Conservation (phyloP, 306 rosid genomes). For the Quillaja saponaria region DNA sequence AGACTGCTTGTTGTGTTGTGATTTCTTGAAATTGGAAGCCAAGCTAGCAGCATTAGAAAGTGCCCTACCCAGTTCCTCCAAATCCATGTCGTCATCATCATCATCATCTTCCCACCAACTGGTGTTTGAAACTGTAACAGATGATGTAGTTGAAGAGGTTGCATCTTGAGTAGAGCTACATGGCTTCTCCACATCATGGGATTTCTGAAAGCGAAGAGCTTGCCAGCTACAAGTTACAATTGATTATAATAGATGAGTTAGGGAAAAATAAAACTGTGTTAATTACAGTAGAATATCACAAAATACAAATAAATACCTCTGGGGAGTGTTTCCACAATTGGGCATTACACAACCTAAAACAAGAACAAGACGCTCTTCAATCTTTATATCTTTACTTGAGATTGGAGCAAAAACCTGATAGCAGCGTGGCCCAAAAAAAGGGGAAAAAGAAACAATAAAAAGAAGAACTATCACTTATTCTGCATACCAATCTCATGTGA, state of each 20-base stretch:
- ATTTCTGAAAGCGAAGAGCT: slow-evolving; percentile 71
- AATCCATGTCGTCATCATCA: slow-evolving; percentile 48
- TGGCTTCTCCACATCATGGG: slow-evolving; percentile 26
- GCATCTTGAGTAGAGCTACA: slow-evolving; percentile 21
- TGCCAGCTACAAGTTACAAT: slow-evolving; percentile 49
- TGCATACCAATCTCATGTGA: neutral
- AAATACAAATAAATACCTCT: slow-evolving; percentile 34
- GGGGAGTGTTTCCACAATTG: slow-evolving; percentile 51
- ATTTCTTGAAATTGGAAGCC: slow-evolving; percentile 53
- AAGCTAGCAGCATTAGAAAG: slow-evolving; percentile 50
- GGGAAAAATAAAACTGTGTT: neutral
- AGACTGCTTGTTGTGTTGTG: slow-evolving; percentile 18
- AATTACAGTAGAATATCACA: neutral
- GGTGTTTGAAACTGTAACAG: slow-evolving; percentile 26
- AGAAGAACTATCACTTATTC: too few relatives aligned
- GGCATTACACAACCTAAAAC: slow-evolving; percentile 66
- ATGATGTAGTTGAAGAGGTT: slow-evolving; percentile 16
- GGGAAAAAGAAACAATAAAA: neutral
- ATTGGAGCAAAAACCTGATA: slow-evolving; percentile 82
- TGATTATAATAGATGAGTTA: neutral
- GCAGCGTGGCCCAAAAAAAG: neutral
- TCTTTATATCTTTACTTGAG: slow-evolving; percentile 22
- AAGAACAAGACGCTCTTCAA: slow-evolving; percentile 65
- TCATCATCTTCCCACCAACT: slow-evolving; percentile 44
- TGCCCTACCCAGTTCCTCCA: slow-evolving; percentile 62